A percentile compares a stretch with the other conserved stretches of the same genome.
Conservation (phyloP, 257 asterid genomes). For the Salvia hispanica region DNA sequence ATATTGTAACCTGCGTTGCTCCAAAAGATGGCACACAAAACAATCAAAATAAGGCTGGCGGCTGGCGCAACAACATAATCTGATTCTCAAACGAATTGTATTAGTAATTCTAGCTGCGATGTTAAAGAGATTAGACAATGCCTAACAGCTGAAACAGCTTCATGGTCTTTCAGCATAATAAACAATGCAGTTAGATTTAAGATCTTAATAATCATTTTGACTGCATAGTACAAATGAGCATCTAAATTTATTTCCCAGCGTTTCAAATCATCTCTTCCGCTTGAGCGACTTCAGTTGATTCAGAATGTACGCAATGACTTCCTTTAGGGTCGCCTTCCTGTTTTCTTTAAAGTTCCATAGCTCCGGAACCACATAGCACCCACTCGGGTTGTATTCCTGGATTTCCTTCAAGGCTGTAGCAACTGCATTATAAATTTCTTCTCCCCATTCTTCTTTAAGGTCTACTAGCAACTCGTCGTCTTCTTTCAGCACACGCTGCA, state of each 20-base stretch:
- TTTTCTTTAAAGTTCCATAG: constrained; percentile 62
- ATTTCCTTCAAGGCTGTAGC: constrained; percentile 44
- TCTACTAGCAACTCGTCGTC: constrained; percentile 45
- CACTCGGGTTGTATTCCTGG: constrained; percentile 56
- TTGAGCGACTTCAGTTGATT: constrained; percentile 46
- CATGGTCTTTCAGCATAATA: not conserved
- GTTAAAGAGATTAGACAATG: not conserved
- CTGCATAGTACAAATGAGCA: not conserved
- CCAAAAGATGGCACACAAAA: too few relatives aligned
- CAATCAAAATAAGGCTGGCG: not conserved
- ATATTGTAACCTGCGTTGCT: too few relatives aligned
- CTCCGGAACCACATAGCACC: constrained; percentile 51
- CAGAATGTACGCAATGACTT: constrained; percentile 49
- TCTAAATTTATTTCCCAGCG: not conserved
- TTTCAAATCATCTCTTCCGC: constrained; percentile 37
- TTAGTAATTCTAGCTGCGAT: not conserved
- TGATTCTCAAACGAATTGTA: not conserved
- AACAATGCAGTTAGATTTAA: constrained; percentile 6
- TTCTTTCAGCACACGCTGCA: constrained; percentile 45
- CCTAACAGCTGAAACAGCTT: not conserved
- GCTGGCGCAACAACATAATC: not conserved
- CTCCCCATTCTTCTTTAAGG: constrained; percentile 55
- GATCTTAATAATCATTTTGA: not conserved
- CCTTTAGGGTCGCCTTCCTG: constrained; percentile 60
- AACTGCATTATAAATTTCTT: constrained; percentile 42